Evolutionary conservation across 345 rosid genomes (phyloP), one percentile per base, ranked within the genome.

Genomic region (Citrus glauca): DNA sequence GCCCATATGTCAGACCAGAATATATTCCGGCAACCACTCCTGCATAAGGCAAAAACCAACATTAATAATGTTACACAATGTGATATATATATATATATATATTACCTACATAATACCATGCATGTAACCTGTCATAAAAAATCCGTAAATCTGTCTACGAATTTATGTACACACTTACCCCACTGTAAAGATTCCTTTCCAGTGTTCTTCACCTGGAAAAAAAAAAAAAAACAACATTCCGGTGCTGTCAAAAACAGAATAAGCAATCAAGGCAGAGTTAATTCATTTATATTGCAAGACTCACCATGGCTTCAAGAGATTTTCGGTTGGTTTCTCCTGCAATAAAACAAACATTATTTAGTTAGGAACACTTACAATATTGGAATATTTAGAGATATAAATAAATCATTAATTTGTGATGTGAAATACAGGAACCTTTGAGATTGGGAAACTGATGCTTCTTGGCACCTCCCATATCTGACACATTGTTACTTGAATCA

Each of bases 151-250:
- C 0, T 53, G 30, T 33, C 11, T 9, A n/a, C 11, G 42, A 65
- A 25, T 37, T 37, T 59, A 14, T 11, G 1, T n/a, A 53, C 27
- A 63, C 22, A 81, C 93, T 84, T 77, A 91, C 99, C 98, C 98
- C 99, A 96, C 13, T 90, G 97, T 24, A 94, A 78, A 35, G 99
- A 91, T 75, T 96, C 98, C 74, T 92, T 92, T 37, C 98, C 98
- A 0, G 94, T 89, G 81, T 83, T 89, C 91, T 89, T 96, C 85
- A 95, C 97, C 98, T 95, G 80, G 3, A 0, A 1, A 75, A 50
- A 82, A 78, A 24, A 81, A 33, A 35, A 35, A 5, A 1, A 60
- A 7, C 4, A 50, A 63, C 19, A 25, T 30, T 6, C 3, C 25
- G 62, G 7, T n/a, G 9, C 50, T 53, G 9, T 66, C 17, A 73